Conservation (phyloP, 495 filamentous ascomycete species). For the Xylaria nigripes region DNA sequence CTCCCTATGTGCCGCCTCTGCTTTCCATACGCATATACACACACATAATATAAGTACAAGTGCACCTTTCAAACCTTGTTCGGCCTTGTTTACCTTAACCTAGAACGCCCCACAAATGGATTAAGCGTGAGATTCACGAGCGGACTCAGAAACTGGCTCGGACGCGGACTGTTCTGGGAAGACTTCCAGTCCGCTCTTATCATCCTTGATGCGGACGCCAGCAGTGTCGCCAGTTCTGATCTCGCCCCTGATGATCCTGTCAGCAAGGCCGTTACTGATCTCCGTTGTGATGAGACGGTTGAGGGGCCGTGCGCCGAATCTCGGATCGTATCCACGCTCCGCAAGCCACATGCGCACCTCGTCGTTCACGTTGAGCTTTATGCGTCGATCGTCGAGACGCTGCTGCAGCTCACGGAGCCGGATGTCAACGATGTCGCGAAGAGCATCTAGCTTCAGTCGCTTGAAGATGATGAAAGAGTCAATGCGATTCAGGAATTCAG, state of each 20-base stretch:
- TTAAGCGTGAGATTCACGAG: background rate
- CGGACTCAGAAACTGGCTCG: background rate
- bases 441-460: constrained; percentile 64
- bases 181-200: constrained; percentile 44
- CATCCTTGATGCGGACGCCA: constrained; percentile 54
- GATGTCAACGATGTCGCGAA: constrained; percentile 91
- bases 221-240: constrained; percentile 67
- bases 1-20: background rate
- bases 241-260: constrained; percentile 82
- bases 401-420: constrained; percentile 74
- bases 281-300: constrained; percentile 85
- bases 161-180: constrained; percentile 1
- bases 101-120: background rate
- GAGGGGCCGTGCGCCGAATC: constrained; percentile 86
- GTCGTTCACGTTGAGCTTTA: constrained; percentile 61
- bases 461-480: constrained; percentile 97
- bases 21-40: background rate
- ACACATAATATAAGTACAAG: background rate
- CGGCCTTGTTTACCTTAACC: background rate
- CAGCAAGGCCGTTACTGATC: constrained; percentile 80
- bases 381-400: constrained; percentile 79
- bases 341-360: constrained; percentile 78
- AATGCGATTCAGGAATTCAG: constrained; percentile 93
- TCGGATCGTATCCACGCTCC: constrained; percentile 80
- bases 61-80: background rate